Percentiles rank a stretch among this genome's conserved stretches.
Conservation (phyloP, 768 basidiomycete genomes). For the Russula foetens region DNA sequence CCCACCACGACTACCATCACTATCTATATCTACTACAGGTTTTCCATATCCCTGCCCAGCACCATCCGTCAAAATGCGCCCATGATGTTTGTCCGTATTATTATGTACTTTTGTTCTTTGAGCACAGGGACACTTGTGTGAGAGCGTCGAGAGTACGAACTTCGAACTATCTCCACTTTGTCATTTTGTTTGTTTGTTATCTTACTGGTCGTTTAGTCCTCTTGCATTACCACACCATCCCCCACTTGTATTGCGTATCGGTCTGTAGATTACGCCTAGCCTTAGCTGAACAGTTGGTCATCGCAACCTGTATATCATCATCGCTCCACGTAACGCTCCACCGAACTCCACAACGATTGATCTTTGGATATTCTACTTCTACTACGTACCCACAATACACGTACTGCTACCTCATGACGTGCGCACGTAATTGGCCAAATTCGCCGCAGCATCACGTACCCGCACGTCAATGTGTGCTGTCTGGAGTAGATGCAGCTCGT, state of each 20-base stretch:
- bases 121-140: constrained; percentile 12
- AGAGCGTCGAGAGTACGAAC: constrained; percentile 8
- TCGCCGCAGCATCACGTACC: constrained; percentile 59
- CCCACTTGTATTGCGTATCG: constrained; percentile 10
- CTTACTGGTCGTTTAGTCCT: constrained; percentile 13
- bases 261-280: constrained; percentile 15
- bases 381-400: background rate
- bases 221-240: background rate
- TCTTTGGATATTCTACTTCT: too few relatives aligned
- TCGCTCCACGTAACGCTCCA: constrained; percentile 3
- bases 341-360: background rate
- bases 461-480: constrained; percentile 54
- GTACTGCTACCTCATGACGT: constrained; percentile 23
- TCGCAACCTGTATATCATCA: constrained; percentile 15
- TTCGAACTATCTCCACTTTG: background rate
- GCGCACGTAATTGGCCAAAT: constrained; percentile 40
- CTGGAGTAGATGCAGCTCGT: constrained; percentile 67
- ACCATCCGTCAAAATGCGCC: constrained; percentile 7
- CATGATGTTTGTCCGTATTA: background rate
- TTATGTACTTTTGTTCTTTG: constrained; percentile 15
- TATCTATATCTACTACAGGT: constrained; percentile 2
- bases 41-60: background rate
- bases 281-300: background rate
- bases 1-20: background rate
- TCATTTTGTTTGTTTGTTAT: constrained; percentile 1